A percentile compares a stretch with the other conserved stretches of the same genome.
Conservation (phyloP, 257 asterid genomes). For the Jasminum sambac region DNA sequence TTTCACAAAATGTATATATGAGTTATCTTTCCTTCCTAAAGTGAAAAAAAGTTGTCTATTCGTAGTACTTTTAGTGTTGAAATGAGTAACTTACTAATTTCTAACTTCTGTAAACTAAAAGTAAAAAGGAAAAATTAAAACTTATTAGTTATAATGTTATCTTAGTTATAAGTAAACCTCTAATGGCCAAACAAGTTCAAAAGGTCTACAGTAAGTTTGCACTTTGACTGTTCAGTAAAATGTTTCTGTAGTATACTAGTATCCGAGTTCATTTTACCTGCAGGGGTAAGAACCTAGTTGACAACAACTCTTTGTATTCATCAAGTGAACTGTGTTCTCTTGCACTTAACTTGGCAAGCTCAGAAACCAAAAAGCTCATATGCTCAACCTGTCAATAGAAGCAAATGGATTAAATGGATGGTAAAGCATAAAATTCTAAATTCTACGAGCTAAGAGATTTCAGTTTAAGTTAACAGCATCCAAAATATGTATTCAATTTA, state of each 20-base stretch:
- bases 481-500: background rate
- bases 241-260: background rate
- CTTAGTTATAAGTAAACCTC: background rate
- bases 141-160: too few species aligned
- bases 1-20: background rate
- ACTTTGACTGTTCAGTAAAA: background rate
- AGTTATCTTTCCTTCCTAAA: background rate
- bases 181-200: background rate
- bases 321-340: conserved; percentile 51
- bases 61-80: background rate
- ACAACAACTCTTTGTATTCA: conserved; percentile 59
- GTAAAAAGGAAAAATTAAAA: too few species aligned
- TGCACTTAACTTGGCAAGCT: conserved; percentile 52
- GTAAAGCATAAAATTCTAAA: background rate
- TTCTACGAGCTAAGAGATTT: background rate
- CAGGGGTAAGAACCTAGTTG: conserved; percentile 48
- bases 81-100: background rate
- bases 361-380: conserved; percentile 47
- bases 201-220: background rate
- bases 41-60: background rate
- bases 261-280: conserved; percentile 44
- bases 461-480: background rate
- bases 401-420: background rate
- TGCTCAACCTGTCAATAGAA: conserved; percentile 57
- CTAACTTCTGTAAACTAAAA: too few species aligned